A percentile compares a stretch with the other conserved stretches of the same genome.
phyloP scores from a whole-genome alignment of 108 stramenopile species.

The Skeletonema costatum region DNA sequence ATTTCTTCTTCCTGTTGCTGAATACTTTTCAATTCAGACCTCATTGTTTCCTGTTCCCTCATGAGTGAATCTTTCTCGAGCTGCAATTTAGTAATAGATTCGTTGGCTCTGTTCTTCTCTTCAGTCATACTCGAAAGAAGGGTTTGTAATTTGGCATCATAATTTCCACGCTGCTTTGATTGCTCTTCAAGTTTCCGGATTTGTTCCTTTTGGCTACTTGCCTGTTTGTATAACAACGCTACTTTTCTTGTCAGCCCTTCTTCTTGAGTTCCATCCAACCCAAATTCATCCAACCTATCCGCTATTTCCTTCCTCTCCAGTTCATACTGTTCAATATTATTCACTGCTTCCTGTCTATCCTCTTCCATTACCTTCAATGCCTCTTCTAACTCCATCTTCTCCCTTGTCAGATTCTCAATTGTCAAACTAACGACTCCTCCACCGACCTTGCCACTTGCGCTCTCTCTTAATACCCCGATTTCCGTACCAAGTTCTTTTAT shows the following conservation, averaged over 20 bases:
- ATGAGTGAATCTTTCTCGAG: neutral
- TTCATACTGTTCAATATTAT: neutral
- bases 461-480: conserved; percentile 5
- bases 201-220: neutral
- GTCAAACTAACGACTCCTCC: conserved; percentile 22
- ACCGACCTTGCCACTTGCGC: conserved; percentile 6
- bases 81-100: neutral
- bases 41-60: conserved; percentile 5
- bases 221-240: neutral
- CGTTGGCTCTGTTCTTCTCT: conserved; percentile 1
- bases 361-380: neutral
- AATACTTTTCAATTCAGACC: neutral
- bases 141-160: neutral
- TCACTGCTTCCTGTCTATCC: neutral
- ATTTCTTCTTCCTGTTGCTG: conserved; percentile 12
- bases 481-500: conserved; percentile 12
- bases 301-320: neutral
- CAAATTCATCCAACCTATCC: neutral
- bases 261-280: neutral
- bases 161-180: neutral
- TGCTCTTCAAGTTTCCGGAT: neutral
- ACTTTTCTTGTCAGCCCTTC: neutral
- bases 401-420: conserved; percentile 30
- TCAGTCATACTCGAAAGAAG: neutral
- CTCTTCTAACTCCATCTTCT: conserved; percentile 30